Percentiles rank a stretch among this genome's conserved stretches.
These are phyloP conservation scores for Boletus eberwhitei DNA, from an alignment of 768 basidiomycete genomes.

Conservation along the genomic window DNA sequence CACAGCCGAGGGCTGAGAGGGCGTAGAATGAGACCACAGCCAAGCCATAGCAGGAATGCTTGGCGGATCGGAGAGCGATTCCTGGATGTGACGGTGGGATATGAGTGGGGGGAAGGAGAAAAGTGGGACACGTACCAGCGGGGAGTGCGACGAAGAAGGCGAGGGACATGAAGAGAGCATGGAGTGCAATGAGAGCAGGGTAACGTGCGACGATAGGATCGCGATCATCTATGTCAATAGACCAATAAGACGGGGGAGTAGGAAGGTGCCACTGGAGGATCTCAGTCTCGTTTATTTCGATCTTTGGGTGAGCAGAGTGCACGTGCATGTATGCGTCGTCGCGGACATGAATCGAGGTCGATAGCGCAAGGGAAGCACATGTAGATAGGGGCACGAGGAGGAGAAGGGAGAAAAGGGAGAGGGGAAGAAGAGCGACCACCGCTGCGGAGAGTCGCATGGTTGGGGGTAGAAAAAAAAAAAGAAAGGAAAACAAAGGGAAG, in stretches of 20 bases:
- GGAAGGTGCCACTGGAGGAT: conserved; percentile 60
- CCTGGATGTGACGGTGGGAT: conserved; percentile 39
- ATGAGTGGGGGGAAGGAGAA: background rate
- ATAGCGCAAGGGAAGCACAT: conserved; percentile 12
- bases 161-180: conserved; percentile 67
- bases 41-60: conserved; percentile 60
- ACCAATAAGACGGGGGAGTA: conserved; percentile 80
- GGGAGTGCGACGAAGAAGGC: conserved; percentile 87
- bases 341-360: conserved; percentile 11
- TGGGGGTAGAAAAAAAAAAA: no score
- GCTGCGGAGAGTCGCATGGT: conserved; percentile 10
- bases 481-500: background rate
- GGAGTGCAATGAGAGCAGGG: conserved; percentile 69
- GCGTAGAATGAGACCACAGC: conserved; percentile 62
- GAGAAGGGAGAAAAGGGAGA: conserved; percentile 1
- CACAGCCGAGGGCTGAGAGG: conserved; percentile 60
- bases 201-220: conserved; percentile 45
- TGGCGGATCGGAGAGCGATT: conserved; percentile 75
- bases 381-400: conserved; percentile 15
- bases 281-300: conserved; percentile 77
- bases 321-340: conserved; percentile 44
- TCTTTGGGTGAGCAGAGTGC: conserved; percentile 45
- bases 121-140: conserved; percentile 49
- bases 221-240: conserved; percentile 65
- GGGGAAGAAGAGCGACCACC: background rate